Evolutionary conservation across 2,329 filamentous ascomycete species (phyloP), one percentile per base, ranked within the genome.

Genomic region (Cordyceps tenuipes): DNA sequence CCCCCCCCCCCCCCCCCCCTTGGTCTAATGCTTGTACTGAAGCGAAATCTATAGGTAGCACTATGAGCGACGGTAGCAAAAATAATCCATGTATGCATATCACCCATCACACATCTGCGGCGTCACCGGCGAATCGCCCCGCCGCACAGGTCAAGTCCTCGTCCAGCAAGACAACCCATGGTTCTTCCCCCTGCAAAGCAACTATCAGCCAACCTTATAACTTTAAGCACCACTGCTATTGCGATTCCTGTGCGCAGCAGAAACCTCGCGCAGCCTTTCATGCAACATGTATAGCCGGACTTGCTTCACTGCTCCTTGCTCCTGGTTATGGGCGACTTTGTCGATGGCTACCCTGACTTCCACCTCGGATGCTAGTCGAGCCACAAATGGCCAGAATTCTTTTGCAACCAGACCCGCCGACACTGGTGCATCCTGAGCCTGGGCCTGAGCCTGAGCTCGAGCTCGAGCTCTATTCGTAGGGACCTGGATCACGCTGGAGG

Each of bases 321-420:
- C 69, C 67, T 62, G 63, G 70, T 23, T 83, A 83, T 23, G 59
- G 26, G 29, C 44, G 31, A 91, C 70, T 0, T 82, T 79, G 59
- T 83, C 79, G 17, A 91, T 73, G 78, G 90, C 87, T 21, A 80
- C 73, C 58, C 80, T 77, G 17, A 91, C 76, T 66, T 89, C 81
- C 3, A 79, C 80, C 63, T 88, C 82, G 3, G 83, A 83, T 58
- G 75, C 76, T 56, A 90, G 77, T 67, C 86, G 82, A n/a, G 47
- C 36, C 3, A 61, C 41, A 41, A 52, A 52, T n/a, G 12, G 26
- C 53, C 51, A 60, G 17, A 60, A 60, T 19, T 61, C 53, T 21
- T 52, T 21, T 5, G 52, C 39, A 9, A 57, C 46, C 17, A 44
- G 41, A 15, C 10, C 19, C 9, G n/a, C 21, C 26, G n/a, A 46